Evolutionary conservation across 805 yeast genomes (phyloP), one percentile per base, ranked within the genome.

Genomic region (Yamadazyma sp.): DNA sequence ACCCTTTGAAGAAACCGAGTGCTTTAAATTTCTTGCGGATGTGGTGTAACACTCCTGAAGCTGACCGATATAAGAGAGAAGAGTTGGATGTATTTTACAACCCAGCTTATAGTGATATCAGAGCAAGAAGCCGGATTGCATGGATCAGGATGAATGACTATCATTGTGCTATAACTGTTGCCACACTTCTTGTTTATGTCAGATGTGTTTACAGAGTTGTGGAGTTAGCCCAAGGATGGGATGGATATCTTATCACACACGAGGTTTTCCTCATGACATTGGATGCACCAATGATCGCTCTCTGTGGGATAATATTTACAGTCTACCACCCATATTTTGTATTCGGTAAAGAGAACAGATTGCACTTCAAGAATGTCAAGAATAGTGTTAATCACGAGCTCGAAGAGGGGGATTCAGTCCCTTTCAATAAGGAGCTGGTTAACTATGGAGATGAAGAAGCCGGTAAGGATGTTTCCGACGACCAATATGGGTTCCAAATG

Each of bases 181-280:
- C 65, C 2, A 63, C 62, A 3, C 6, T 59, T 19, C 48, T 49
- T 20, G 52, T 64, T 29, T 63, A 60, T 45, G 57, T 62, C 38
- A 46, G 60, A 34, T 58, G 63, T 41, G 34, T 62, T 9, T 65
- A 65, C 42, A 52, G 71, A 48, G 67, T 64, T 25, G 67, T 62
- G 13, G 70, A 65, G 46, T 55, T 65, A 41, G 52, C 60, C 13
- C 59, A 63, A 41, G 70, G 71, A 1, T 64, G 57, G 46, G 17
- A 26, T 5, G 71, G 71, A 2, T 62, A 55, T 45, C 53, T 64
- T 30, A 52, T 62, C 26, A 47, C 53, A 3, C 66, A 64, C 40
- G 71, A 65, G 45, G 61, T 54, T 7, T 64, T 32, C 41, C 36
- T 65, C 23, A 59, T 62, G 64, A 51, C 53, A 3, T 56, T 65